phyloP scores from a whole-genome alignment of 2,329 filamentous ascomycete genomes.

The Sarocladium kiliense region DNA sequence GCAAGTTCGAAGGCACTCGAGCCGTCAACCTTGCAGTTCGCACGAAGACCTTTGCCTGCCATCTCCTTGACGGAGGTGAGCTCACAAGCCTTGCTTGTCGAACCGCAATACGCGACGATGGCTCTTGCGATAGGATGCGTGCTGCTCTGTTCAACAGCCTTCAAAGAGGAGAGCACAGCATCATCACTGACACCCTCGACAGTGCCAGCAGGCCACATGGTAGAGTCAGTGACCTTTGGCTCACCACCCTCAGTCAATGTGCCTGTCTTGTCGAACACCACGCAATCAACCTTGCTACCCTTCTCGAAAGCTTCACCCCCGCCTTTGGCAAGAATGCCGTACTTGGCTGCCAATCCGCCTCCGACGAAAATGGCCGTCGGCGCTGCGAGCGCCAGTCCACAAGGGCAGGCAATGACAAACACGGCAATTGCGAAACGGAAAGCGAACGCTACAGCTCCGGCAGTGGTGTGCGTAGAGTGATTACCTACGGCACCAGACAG shows the following conservation, averaged over 20 bases:
- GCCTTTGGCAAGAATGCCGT: constrained; percentile 78
- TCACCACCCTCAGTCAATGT: constrained; percentile 72
- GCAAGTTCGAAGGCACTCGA: constrained; percentile 44
- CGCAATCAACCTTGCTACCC: constrained; percentile 69
- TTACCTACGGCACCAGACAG: constrained; percentile 43
- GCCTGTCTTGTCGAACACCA: constrained; percentile 87
- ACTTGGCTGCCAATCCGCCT: constrained; percentile 70
- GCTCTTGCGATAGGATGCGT: constrained; percentile 72
- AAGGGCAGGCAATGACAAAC: constrained; percentile 83
- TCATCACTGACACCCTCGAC: constrained; percentile 19
- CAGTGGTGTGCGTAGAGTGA: constrained; percentile 35
- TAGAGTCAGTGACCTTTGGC: constrained; percentile 58
- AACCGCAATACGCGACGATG: constrained; percentile 56
- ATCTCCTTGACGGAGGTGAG: constrained; percentile 55
- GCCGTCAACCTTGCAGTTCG: constrained; percentile 35
- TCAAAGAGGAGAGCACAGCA: constrained; percentile 47
- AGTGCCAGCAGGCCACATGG: constrained; percentile 29
- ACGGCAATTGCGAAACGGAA: constrained; percentile 81
- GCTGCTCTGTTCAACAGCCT: constrained; percentile 63
- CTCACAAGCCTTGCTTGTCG: constrained; percentile 23
- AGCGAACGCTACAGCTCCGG: constrained; percentile 68
- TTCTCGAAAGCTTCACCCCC: constrained; percentile 84
- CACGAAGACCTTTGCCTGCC: constrained; percentile 66
- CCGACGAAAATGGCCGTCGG: constrained; percentile 83
- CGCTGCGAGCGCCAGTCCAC: constrained; percentile 77